phyloP scores from a whole-genome alignment of 2,329 filamentous ascomycete genomes.

The Venturiaceae sp. region DNA sequence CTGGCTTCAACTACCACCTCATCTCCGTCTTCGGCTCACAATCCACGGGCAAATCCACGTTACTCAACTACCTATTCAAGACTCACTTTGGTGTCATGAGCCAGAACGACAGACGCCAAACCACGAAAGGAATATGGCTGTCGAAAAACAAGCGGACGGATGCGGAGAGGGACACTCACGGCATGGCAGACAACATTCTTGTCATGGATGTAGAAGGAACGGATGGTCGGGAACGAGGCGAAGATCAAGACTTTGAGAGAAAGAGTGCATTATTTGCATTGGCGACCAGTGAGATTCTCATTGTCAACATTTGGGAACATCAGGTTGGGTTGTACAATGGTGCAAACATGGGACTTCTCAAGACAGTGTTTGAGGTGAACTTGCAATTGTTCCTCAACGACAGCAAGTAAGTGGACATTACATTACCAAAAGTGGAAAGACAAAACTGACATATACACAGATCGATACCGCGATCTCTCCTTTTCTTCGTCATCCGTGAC shows the following conservation, averaged over 20 bases:
- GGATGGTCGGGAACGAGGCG: slow-evolving; percentile 88
- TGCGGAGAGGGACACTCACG: slow-evolving; percentile 34
- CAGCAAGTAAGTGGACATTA: slow-evolving; percentile 56
- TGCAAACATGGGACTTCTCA: slow-evolving; percentile 95
- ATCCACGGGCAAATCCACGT: slow-evolving; percentile 95
- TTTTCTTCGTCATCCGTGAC: slow-evolving; percentile 98
- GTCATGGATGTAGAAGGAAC: slow-evolving; percentile 99
- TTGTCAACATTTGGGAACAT: slow-evolving; percentile 99
- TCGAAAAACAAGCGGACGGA: slow-evolving; percentile 76
- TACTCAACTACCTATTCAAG: slow-evolving; percentile 91
- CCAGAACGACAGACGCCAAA: slow-evolving; percentile 86
- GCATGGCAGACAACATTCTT: slow-evolving; percentile 93
- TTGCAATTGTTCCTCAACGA: slow-evolving; percentile 94
- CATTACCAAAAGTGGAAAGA: neutral
- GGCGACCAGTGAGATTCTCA: slow-evolving; percentile 93
- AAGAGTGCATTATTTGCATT: slow-evolving; percentile 96
- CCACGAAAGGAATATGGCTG: slow-evolving; percentile 99
- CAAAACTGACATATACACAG: slow-evolving; percentile 15
- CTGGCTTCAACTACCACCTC: slow-evolving; percentile 98
- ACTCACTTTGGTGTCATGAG: slow-evolving; percentile 98
- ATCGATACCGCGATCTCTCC: slow-evolving; percentile 68
- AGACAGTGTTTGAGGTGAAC: slow-evolving; percentile 99
- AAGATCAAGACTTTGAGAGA: slow-evolving; percentile 97
- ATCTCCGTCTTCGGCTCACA: slow-evolving; percentile 98
- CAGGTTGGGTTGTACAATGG: slow-evolving; percentile 97